Evolutionary conservation across 306 rosid species (phyloP).

Genomic region (Crotalaria pallida): DNA sequence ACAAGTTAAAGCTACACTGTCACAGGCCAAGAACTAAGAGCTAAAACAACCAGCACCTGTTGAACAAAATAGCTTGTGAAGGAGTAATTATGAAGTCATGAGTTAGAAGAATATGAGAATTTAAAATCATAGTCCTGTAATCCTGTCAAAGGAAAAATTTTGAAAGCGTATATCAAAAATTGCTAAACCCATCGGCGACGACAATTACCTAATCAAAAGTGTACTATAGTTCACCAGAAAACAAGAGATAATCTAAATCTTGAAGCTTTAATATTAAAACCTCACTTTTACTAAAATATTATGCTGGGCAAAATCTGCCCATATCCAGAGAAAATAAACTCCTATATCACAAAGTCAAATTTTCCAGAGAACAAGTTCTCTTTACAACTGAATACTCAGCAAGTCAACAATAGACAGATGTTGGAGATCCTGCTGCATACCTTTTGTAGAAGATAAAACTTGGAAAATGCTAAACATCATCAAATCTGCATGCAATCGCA

Average conservation of each 20-base stretch:
- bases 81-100: neutral
- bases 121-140: neutral
- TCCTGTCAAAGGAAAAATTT: neutral
- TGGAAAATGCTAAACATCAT: conserved; percentile 3
- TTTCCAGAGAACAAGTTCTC: neutral
- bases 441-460: conserved; percentile 12
- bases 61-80: neutral
- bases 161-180: too few relatives aligned
- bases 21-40: too few relatives aligned
- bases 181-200: neutral
- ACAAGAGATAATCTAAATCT: neutral
- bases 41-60: too few relatives aligned
- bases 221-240: neutral
- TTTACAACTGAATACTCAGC: neutral
- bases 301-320: neutral
- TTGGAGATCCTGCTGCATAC: conserved; percentile 16
- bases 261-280: conserved; percentile 4
- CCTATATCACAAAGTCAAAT: neutral
- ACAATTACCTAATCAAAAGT: neutral
- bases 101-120: neutral
- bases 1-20: too few relatives aligned
- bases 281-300: conserved; percentile 1
- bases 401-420: conserved; percentile 7
- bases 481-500: neutral
- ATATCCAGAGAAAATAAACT: conserved; percentile 2